phyloP scores from a whole-genome alignment of 768 basidiomycete genomes.

The Psilocybe cubensis region DNA sequence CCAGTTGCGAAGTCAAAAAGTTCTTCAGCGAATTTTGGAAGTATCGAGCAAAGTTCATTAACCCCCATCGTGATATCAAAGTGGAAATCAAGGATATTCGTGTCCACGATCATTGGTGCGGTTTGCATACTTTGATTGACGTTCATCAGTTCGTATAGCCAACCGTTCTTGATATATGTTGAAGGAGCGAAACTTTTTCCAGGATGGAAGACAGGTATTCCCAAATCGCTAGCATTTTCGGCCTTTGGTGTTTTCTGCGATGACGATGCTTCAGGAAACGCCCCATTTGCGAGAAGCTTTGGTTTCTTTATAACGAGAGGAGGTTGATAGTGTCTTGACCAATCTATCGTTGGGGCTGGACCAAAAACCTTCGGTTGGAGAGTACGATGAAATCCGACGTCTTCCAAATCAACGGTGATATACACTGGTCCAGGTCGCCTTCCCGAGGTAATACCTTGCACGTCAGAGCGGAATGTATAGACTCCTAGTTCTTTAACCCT shows the following conservation, averaged over 20 bases:
- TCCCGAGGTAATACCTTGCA: constrained; percentile 41
- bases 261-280: neutral
- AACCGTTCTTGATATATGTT: constrained; percentile 64
- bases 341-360: neutral
- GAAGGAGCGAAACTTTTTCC: constrained; percentile 53
- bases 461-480: constrained; percentile 42
- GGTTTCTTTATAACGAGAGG: neutral
- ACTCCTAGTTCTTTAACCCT: constrained; percentile 31
- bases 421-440: constrained; percentile 29
- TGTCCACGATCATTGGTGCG: constrained; percentile 31
- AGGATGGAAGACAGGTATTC: constrained; percentile 49
- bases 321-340: neutral
- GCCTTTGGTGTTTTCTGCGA: neutral
- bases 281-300: neutral
- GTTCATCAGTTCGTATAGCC: constrained; percentile 60
- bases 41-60: constrained; percentile 44
- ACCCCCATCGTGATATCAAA: constrained; percentile 47
- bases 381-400: constrained; percentile 43
- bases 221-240: constrained; percentile 50
- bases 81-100: constrained; percentile 41
- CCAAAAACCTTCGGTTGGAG: constrained; percentile 24
- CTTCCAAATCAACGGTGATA: constrained; percentile 48
- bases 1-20: constrained; percentile 41
- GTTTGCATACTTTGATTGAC: constrained; percentile 31
- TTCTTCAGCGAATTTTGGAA: constrained; percentile 51